Percentiles rank a stretch among this genome's conserved stretches.
Evolutionary conservation across 768 basidiomycete genomes (phyloP).

Genomic region (Neoboletus subvelutipes): DNA sequence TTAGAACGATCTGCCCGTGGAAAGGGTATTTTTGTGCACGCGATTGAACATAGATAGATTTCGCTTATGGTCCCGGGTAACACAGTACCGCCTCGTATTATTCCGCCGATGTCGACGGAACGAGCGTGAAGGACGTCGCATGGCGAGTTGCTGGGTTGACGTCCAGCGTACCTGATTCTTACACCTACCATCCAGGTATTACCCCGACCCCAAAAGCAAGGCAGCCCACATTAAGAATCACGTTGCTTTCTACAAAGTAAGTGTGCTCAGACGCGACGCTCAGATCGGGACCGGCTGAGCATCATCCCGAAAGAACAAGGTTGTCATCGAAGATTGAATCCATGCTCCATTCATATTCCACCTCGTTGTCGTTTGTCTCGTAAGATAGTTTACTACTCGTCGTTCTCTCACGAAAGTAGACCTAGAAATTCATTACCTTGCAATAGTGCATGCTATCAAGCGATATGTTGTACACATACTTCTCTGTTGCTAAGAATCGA

Average conservation of each 20-base stretch:
- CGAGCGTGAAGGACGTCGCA: conserved; percentile 55
- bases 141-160: conserved; percentile 45
- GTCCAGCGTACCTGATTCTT: background rate
- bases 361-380: background rate
- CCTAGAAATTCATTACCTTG: background rate
- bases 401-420: background rate
- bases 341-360: background rate
- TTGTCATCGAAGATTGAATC: conserved; percentile 17
- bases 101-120: conserved; percentile 49
- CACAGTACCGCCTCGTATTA: conserved; percentile 66
- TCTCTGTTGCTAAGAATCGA: background rate
- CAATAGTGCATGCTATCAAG: background rate
- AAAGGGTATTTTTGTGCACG: conserved; percentile 55
- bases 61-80: background rate
- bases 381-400: background rate
- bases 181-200: conserved; percentile 51
- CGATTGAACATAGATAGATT: background rate
- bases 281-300: background rate
- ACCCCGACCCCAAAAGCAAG: conserved; percentile 53
- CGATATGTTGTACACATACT: background rate
- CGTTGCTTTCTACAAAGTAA: conserved; percentile 79
- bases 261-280: background rate
- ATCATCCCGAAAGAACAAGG: conserved; percentile 18
- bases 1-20: conserved; percentile 61
- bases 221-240: conserved; percentile 64